Conservation (phyloP, 1,139 yeast species). For the Saccharomycopsis hybrid region DNA sequence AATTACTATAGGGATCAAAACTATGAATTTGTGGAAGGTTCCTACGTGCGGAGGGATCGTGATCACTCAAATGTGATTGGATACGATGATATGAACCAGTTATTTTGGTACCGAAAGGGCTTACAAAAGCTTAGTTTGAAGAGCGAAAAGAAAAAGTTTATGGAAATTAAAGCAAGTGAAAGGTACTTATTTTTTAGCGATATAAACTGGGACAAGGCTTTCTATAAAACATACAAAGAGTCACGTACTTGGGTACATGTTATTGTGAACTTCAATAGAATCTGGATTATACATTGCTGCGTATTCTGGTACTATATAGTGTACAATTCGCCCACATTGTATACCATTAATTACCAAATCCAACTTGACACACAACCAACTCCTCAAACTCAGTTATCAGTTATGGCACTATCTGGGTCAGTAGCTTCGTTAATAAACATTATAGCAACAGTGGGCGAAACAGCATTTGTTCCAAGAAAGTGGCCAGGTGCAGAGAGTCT, state of each 20-base stretch:
- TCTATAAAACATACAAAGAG: conserved; percentile 70
- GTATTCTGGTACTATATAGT: conserved; percentile 80
- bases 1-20: conserved; percentile 52
- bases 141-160: conserved; percentile 37
- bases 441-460: conserved; percentile 57
- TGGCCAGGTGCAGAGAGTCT: conserved; percentile 63
- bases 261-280: conserved; percentile 68
- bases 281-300: conserved; percentile 76
- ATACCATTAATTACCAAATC: conserved; percentile 56
- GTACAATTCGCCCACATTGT: conserved; percentile 70
- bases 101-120: conserved; percentile 74
- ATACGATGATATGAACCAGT: conserved; percentile 80
- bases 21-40: conserved; percentile 34
- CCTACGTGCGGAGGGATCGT: conserved; percentile 42
- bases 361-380: conserved; percentile 59
- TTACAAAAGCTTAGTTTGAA: conserved; percentile 41
- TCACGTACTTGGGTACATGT: conserved; percentile 74
- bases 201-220: conserved; percentile 56
- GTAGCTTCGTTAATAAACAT: conserved; percentile 61
- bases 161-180: conserved; percentile 37
- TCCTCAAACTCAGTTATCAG: conserved; percentile 51
- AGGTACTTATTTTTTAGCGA: conserved; percentile 44
- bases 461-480: conserved; percentile 56
- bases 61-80: conserved; percentile 75
- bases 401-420: conserved; percentile 67